Evolutionary conservation across 2,329 filamentous ascomycete species (phyloP).

Genomic region (Pseudogymnoascus sp.): DNA sequence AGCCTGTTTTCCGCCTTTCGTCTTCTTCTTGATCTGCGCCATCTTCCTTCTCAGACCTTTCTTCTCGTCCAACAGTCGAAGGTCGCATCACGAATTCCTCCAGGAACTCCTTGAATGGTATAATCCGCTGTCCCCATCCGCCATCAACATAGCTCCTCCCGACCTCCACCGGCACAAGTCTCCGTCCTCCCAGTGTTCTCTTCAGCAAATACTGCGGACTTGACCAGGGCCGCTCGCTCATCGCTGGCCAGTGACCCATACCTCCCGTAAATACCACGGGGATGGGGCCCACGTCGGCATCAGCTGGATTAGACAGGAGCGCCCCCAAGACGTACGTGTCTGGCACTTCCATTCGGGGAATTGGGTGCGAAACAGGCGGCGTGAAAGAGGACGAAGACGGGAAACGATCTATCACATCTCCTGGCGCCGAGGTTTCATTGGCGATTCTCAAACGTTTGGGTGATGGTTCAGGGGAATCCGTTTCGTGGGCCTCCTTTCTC

Average conservation of each 20-base stretch:
- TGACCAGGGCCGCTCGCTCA: conserved; percentile 62
- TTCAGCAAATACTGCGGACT: conserved; percentile 67
- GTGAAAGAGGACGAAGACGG: conserved; percentile 31
- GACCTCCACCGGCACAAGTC: conserved; percentile 80
- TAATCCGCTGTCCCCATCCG: conserved; percentile 76
- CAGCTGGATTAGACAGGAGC: conserved; percentile 46
- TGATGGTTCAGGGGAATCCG: not conserved
- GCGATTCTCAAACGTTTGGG: conserved; percentile 23
- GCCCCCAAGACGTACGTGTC: conserved; percentile 55
- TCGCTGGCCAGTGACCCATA: conserved; percentile 69
- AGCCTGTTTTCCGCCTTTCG: conserved; percentile 42
- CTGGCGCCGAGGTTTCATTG: not conserved
- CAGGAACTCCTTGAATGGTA: conserved; percentile 69
- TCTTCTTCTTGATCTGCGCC: conserved; percentile 12
- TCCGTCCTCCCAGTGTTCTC: conserved; percentile 66
- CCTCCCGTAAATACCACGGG: conserved; percentile 67
- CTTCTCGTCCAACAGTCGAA: not conserved
- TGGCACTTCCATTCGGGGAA: conserved; percentile 39
- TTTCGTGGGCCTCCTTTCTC: not conserved
- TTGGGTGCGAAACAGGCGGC: conserved; percentile 38
- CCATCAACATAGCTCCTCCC: conserved; percentile 83
- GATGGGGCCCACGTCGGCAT: conserved; percentile 36
- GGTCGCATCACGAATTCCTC: conserved; percentile 26
- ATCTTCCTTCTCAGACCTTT: conserved; percentile 17
- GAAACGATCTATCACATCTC: conserved; percentile 17